phyloP scores from a whole-genome alignment of 2,329 filamentous ascomycete genomes.

The Colletotrichum plurivorum region DNA sequence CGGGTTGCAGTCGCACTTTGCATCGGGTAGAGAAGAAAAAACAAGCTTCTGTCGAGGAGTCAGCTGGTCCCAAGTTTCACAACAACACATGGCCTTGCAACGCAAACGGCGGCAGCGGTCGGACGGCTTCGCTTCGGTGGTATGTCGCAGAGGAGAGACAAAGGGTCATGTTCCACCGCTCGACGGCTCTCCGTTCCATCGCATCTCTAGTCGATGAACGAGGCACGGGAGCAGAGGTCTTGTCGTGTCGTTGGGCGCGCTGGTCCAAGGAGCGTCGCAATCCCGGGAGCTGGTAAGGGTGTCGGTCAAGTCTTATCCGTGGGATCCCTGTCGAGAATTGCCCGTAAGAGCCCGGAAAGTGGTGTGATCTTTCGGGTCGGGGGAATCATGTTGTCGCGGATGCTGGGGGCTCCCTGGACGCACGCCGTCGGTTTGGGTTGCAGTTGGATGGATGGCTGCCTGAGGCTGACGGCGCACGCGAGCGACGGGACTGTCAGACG shows the following conservation, averaged over 20 bases:
- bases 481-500: constrained; percentile 18
- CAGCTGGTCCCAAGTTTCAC: constrained; percentile 28
- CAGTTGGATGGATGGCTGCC: constrained; percentile 3
- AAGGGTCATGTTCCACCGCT: background rate
- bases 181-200: no score
- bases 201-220: background rate
- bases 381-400: constrained; percentile 9
- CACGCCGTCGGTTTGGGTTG: constrained; percentile 4
- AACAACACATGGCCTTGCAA: constrained; percentile 13
- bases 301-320: constrained; percentile 18
- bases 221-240: background rate
- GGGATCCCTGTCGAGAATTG: constrained; percentile 15
- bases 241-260: background rate
- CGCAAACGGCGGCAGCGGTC: background rate
- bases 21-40: constrained; percentile 5
- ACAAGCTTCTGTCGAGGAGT: constrained; percentile 29
- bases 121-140: background rate
- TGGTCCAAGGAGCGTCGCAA: background rate
- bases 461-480: background rate
- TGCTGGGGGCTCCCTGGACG: background rate
- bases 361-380: constrained; percentile 36
- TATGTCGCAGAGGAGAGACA: background rate
- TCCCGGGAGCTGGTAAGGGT: background rate
- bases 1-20: background rate
- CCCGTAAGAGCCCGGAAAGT: constrained; percentile 35